These are phyloP conservation scores for Macrophomina tecta DNA, from an alignment of 2,329 filamentous ascomycete genomes.

Conservation along the genomic window DNA sequence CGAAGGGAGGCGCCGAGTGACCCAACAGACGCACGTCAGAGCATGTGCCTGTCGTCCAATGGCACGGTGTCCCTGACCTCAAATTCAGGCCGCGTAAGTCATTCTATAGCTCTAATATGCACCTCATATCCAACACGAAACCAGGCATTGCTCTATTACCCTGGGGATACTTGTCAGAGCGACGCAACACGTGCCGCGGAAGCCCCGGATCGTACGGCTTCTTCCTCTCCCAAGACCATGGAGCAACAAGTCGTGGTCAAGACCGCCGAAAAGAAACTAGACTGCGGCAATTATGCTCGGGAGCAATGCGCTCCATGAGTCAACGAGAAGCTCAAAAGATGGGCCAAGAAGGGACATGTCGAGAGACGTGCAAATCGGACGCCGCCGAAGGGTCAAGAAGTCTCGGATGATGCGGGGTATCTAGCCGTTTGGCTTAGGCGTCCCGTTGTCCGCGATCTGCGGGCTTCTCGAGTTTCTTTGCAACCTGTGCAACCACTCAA, in stretches of 20 bases:
- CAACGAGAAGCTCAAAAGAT: background rate
- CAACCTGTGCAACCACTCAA: background rate
- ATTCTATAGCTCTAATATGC: background rate
- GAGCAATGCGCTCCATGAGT: background rate
- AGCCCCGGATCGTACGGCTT: background rate
- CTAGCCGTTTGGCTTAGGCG: background rate
- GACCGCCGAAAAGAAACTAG: background rate
- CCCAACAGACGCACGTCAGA: background rate
- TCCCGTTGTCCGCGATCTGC: background rate
- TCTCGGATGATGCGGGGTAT: constrained; percentile 15
- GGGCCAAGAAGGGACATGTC: constrained; percentile 8
- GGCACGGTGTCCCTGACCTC: background rate
- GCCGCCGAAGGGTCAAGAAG: background rate
- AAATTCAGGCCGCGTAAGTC: background rate
- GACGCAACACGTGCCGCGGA: background rate
- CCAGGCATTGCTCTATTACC: background rate
- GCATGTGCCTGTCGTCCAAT: background rate
- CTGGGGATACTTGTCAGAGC: background rate
- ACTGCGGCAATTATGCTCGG: constrained; percentile 6
- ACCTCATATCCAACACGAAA: constrained; percentile 13
- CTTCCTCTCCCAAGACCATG: background rate
- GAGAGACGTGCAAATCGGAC: background rate
- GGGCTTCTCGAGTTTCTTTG: background rate
- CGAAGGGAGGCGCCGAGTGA: background rate
- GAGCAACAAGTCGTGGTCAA: background rate